Evolutionary conservation across 345 rosid genomes (phyloP).

Genomic region (thale cress (Arabidopsis thaliana)): DNA sequence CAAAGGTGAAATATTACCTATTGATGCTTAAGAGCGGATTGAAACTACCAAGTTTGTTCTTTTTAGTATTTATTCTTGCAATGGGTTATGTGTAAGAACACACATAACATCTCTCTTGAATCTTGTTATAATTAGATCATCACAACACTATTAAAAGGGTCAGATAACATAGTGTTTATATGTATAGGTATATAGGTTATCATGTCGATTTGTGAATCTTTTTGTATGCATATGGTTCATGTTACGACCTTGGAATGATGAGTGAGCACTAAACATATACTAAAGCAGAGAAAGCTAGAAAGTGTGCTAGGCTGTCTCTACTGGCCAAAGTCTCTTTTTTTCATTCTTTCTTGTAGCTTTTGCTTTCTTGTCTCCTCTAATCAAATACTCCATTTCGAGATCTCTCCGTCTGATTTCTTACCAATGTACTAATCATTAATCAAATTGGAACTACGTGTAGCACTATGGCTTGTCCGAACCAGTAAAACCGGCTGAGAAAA

Average conservation of each 20-base stretch:
- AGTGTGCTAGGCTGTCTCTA: slow-evolving; percentile 11
- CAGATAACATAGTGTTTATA: slow-evolving; percentile 3
- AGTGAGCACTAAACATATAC: slow-evolving; percentile 18
- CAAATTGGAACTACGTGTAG: slow-evolving; percentile 1
- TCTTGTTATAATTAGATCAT: slow-evolving; percentile 5
- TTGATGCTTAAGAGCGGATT: neutral
- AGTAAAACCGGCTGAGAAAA: neutral
- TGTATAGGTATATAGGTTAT: neutral
- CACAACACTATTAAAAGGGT: neutral
- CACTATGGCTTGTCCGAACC: slow-evolving; percentile 10
- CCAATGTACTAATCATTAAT: neutral
- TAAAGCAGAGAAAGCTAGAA: slow-evolving; percentile 32
- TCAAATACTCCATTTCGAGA: slow-evolving; percentile 2
- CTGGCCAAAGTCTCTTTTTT: neutral
- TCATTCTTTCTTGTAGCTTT: slow-evolving; percentile 24
- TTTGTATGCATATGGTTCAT: slow-evolving; percentile 23
- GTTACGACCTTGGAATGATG: slow-evolving; percentile 29
- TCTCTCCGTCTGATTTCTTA: neutral
- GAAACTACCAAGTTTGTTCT: neutral
- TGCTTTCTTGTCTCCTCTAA: slow-evolving; percentile 34
- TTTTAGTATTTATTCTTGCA: neutral
- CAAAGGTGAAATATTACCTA: neutral
- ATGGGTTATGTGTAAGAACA: neutral
- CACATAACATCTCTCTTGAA: neutral
- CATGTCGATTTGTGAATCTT: neutral